phyloP scores from a whole-genome alignment of 352 stramenopile species.

The Saprolegnia diclina region DNA sequence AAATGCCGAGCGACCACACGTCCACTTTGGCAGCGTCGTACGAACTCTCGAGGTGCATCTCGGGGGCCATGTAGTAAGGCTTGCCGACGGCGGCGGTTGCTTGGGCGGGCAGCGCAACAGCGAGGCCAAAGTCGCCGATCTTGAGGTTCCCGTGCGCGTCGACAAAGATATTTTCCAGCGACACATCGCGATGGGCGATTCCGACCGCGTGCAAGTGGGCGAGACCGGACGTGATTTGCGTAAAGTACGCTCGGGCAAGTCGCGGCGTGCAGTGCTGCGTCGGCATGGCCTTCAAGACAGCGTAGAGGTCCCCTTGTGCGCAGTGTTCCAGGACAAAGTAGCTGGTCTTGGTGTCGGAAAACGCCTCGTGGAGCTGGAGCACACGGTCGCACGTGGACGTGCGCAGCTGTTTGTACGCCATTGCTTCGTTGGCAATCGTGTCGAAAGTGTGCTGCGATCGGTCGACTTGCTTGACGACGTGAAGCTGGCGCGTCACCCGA shows the following conservation, averaged over 20 bases:
- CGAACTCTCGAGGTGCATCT: slow-evolving; percentile 35
- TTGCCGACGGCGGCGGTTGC: slow-evolving; percentile 4
- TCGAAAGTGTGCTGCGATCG: no score
- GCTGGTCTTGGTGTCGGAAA: slow-evolving; percentile 28
- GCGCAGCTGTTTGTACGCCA: no score
- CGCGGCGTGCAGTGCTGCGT: neutral
- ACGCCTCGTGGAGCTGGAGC: neutral
- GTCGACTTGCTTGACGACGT: no score
- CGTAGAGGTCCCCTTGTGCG: slow-evolving; percentile 17
- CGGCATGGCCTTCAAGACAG: neutral
- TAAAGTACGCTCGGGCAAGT: slow-evolving; percentile 11
- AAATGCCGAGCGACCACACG: slow-evolving; percentile 45
- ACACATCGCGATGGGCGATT: slow-evolving; percentile 52
- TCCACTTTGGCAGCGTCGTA: slow-evolving; percentile 40
- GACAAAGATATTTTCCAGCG: slow-evolving; percentile 59
- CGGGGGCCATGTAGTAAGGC: slow-evolving; percentile 40
- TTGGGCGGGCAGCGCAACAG: slow-evolving; percentile 13
- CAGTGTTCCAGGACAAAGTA: slow-evolving; percentile 26
- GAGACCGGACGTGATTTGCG: slow-evolving; percentile 6
- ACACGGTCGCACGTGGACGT: no score
- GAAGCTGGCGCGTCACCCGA: no score
- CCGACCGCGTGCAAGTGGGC: slow-evolving; percentile 28
- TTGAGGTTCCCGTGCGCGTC: slow-evolving; percentile 39
- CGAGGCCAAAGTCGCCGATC: slow-evolving; percentile 51
- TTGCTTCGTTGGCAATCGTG: no score